Percentiles rank a stretch among this genome's conserved stretches.
phyloP scores from a whole-genome alignment of 345 rosid species.

The Noccaea bulbosa region DNA sequence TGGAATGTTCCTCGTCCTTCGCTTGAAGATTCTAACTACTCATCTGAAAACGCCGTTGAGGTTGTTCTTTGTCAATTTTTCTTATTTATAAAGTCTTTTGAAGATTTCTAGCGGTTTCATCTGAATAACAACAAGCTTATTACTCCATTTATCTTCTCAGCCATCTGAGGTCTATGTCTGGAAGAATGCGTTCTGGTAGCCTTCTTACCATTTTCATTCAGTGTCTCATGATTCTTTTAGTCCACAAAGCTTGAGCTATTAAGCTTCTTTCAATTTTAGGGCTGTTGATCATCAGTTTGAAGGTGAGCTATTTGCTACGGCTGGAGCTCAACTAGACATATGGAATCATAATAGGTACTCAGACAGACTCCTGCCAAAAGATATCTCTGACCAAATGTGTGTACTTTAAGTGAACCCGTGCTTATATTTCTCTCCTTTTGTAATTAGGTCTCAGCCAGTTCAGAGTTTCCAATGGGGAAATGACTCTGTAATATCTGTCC shows the following conservation, averaged over 20 bases:
- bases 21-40: conserved; percentile 52
- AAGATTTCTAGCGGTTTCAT: background rate
- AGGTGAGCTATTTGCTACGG: conserved; percentile 89
- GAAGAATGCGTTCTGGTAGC: conserved; percentile 87
- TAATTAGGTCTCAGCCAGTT: conserved; percentile 85
- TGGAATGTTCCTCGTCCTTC: conserved; percentile 89
- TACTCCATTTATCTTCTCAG: conserved; percentile 48
- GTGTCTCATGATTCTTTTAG: conserved; percentile 5
- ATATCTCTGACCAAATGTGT: background rate
- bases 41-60: conserved; percentile 54
- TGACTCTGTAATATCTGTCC: conserved; percentile 79
- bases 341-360: conserved; percentile 94
- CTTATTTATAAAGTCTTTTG: background rate
- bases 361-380: conserved; percentile 27
- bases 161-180: conserved; percentile 70
- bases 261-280: conserved; percentile 48
- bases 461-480: conserved; percentile 86
- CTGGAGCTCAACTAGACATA: conserved; percentile 91
- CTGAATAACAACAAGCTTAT: conserved; percentile 40
- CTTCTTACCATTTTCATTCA: conserved; percentile 13
- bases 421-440: conserved; percentile 18
- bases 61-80: conserved; percentile 45
- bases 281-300: conserved; percentile 96
- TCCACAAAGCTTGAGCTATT: conserved; percentile 11
- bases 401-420: background rate